Conservation (phyloP, 148 eudicot species). For the Nyssa sinensis region DNA sequence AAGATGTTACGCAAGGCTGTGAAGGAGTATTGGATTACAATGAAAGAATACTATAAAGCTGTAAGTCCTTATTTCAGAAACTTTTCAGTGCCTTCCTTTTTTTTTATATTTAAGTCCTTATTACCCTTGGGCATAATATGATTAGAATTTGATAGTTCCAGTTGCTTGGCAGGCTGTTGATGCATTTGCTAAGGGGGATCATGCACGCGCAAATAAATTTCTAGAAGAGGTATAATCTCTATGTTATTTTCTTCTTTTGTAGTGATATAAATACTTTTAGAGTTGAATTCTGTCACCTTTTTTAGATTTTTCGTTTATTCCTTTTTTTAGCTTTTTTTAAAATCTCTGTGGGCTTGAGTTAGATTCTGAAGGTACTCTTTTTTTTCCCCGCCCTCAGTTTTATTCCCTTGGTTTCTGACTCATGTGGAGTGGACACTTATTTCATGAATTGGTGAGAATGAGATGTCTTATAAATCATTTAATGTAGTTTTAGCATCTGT, state of each 20-base stretch:
- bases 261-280: neutral
- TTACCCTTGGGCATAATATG: conserved; percentile 5
- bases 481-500: neutral
- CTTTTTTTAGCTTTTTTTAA: no score
- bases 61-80: conserved; percentile 45
- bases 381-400: no score
- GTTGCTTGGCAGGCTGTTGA: conserved; percentile 54
- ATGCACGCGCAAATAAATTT: conserved; percentile 43
- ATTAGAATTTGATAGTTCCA: conserved; percentile 13
- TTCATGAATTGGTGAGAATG: neutral
- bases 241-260: neutral
- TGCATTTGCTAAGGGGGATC: conserved; percentile 52
- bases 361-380: no score
- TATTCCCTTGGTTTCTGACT: neutral
- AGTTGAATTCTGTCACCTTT: neutral
- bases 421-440: neutral
- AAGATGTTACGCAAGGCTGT: conserved; percentile 50
- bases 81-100: neutral
- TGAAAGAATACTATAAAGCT: conserved; percentile 75
- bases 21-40: conserved; percentile 54
- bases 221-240: conserved; percentile 50
- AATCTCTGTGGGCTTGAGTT: no score
- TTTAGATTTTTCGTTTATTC: no score
- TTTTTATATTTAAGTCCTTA: neutral
- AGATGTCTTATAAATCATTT: neutral